A percentile compares a stretch with the other conserved stretches of the same genome.
Evolutionary conservation across 192 early-diverging fungal species (phyloP).

Genomic region (Phycomyces nitens): DNA sequence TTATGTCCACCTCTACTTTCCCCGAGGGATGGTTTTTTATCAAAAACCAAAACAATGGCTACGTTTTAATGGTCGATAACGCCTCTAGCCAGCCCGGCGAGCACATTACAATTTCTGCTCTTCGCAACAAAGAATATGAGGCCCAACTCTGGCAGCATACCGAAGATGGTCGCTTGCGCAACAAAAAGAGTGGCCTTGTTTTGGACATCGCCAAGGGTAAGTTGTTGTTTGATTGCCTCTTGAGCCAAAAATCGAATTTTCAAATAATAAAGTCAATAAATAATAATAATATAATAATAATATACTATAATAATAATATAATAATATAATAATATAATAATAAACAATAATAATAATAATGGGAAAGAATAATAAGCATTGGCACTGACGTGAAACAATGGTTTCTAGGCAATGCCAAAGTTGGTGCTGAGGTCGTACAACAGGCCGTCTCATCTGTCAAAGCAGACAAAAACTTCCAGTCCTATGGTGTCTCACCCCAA

Average conservation of each 20-base stretch:
- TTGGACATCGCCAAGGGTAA: slow-evolving; percentile 24
- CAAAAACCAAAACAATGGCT: slow-evolving; percentile 11
- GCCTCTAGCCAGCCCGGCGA: slow-evolving; percentile 1
- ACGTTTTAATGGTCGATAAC: slow-evolving; percentile 4
- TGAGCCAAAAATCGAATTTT: too few species aligned
- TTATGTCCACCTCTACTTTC: slow-evolving; percentile 8
- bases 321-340: too few species aligned
- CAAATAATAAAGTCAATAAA: too few species aligned
- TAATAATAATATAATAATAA: too few species aligned
- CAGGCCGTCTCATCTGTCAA: not conserved
- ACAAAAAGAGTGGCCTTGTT: slow-evolving; percentile 24
- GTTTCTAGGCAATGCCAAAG: slow-evolving; percentile 20
- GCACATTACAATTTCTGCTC: not conserved
- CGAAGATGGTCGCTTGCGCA: slow-evolving; percentile 19
- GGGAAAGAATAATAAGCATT: not conserved
- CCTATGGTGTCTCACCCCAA: slow-evolving; percentile 8
- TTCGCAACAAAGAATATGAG: slow-evolving; percentile 14
- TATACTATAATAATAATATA: too few species aligned
- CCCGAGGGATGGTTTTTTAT: slow-evolving; percentile 30
- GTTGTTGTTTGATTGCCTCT: not conserved
- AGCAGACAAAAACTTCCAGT: not conserved
- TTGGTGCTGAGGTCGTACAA: slow-evolving; percentile 23
- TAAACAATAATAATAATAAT: not conserved
- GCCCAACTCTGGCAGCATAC: slow-evolving; percentile 22
- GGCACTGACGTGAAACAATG: not conserved